Base-by-base conservation (phyloP, 768 basidiomycete genomes). In the Hygrocybe coccinea region DNA sequence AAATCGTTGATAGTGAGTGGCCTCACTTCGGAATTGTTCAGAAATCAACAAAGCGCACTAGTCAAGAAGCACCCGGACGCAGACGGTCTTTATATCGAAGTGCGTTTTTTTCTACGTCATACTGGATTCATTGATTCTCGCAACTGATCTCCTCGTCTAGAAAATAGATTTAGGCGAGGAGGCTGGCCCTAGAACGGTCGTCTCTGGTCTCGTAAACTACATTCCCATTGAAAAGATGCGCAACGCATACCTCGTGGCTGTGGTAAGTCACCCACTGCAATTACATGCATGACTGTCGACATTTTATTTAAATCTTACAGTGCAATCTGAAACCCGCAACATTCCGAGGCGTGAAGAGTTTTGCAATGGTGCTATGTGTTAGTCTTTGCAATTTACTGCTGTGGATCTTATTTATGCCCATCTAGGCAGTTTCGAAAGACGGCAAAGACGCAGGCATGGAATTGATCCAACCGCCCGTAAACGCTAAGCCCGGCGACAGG, bases 331-430 rank as follows among this genome's bases (percentile, higher is more conserved):
- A 99, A 72, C 95, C 95, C 4, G 95, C 89, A 6, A 86, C 79
- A 61, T 98, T 99, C 95, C 86, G 95, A 56, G 97, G 97, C 2
- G 86, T 99, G 62, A 98, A 97, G 76, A 95, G 93, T 57, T 95
- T 89, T 65, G 97, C 94, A 33, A 98, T 99, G 97, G 89, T 99
- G 36, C 85, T 99, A 58, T 89, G 87, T 65, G 93, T 93, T 69
- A 46, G 85, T 70, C 24, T 48, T 52, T 17, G 1, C 37, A 15
- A 29, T 25, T 29, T 41, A 6, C 21, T n/a, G 51, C 44, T 35
- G 52, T 36, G 10, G 12, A 25, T 17, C 21, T 51, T 6, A 25
- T 12, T 63, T 41, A 25, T 15, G 37, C 55, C 37, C 36, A 7
- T 25, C 50, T 60, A 95, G 92, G 95, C 95, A 7, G 85, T 91